These are phyloP conservation scores for Trichoderma polysporum DNA, from an alignment of 2,329 filamentous ascomycete species.

Conservation along the genomic window DNA sequence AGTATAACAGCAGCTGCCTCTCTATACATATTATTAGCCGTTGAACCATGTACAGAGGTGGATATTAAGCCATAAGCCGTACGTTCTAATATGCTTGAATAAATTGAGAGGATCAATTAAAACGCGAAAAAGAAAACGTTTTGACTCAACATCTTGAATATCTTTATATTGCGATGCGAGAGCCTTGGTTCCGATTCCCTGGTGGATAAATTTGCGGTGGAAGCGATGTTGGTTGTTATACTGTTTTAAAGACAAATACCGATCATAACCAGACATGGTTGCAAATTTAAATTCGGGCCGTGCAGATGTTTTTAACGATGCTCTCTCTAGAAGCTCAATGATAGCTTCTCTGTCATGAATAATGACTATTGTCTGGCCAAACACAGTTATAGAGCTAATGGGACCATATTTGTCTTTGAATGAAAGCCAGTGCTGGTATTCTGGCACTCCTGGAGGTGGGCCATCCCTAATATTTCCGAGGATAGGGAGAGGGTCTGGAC, in stretches of 20 bases:
- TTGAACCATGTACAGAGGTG: not conserved
- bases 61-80: not conserved
- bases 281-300: slow-evolving; percentile 7
- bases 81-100: slow-evolving; percentile 20
- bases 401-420: slow-evolving; percentile 35
- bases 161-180: not conserved
- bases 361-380: not conserved
- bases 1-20: not conserved
- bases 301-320: not conserved
- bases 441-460: slow-evolving; percentile 35
- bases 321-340: not conserved
- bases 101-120: slow-evolving; percentile 6
- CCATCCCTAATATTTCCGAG: slow-evolving; percentile 49
- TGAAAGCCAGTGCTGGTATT: slow-evolving; percentile 38
- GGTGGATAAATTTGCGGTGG: slow-evolving; percentile 9
- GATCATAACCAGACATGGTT: slow-evolving; percentile 27
- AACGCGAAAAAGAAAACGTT: slow-evolving; percentile 5
- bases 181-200: not conserved
- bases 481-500: slow-evolving; percentile 38
- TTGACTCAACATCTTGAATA: slow-evolving; percentile 18
- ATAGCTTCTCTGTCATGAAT: slow-evolving; percentile 1
- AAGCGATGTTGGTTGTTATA: not conserved
- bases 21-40: not conserved
- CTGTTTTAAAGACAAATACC: slow-evolving; percentile 3
- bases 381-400: slow-evolving; percentile 4